Percentiles rank a stretch among this genome's conserved stretches.
Evolutionary conservation across 2,329 filamentous ascomycete species (phyloP).

Genomic region (Aspergillus thermomutatus): DNA sequence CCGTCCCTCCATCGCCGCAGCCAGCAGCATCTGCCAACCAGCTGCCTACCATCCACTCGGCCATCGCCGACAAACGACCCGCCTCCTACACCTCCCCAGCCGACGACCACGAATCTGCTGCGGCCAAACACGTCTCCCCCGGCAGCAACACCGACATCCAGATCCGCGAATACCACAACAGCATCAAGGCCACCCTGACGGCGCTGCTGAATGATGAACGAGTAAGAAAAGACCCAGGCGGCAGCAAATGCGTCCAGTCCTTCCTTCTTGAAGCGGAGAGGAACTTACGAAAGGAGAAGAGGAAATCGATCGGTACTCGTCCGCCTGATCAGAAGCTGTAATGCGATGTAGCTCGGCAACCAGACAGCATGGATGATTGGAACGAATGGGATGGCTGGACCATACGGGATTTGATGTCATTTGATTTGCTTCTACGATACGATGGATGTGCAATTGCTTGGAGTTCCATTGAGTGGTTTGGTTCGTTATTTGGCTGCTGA

Average conservation of each 20-base stretch:
- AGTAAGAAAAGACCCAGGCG: constrained; percentile 50
- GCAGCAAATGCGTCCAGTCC: constrained; percentile 59
- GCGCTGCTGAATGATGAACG: constrained; percentile 60
- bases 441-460: background rate
- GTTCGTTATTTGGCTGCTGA: no score
- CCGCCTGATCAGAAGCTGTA: background rate
- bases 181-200: constrained; percentile 57
- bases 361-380: no score
- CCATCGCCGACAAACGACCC: constrained; percentile 7
- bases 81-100: constrained; percentile 8
- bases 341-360: background rate
- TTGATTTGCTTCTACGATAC: no score
- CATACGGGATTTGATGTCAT: background rate
- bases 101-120: background rate
- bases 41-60: constrained; percentile 11
- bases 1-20: background rate
- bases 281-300: constrained; percentile 40
- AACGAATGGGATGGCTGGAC: background rate
- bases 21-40: constrained; percentile 12
- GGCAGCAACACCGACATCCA: background rate
- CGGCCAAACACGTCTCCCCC: background rate
- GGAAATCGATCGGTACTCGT: constrained; percentile 5
- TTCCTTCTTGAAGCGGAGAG: constrained; percentile 60
- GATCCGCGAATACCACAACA: constrained; percentile 12
- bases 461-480: no score